phyloP scores from a whole-genome alignment of 768 basidiomycete species.

The Cystofilobasidium capitatum region DNA sequence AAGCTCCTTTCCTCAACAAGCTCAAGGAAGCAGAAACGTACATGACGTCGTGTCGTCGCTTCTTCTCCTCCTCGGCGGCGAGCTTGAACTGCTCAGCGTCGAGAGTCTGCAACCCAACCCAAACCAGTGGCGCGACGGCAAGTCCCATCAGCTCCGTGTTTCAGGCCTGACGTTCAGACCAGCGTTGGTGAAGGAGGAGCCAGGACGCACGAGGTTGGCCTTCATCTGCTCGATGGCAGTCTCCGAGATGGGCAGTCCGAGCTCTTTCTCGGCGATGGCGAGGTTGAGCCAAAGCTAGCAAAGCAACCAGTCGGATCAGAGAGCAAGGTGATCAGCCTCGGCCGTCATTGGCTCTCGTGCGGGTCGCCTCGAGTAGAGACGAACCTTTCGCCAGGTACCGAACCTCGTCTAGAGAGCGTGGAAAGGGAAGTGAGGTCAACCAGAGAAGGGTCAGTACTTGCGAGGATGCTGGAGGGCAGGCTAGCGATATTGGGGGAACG shows the following conservation, averaged over 20 bases:
- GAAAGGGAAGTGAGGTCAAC: not conserved
- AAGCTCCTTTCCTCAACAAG: too few species aligned
- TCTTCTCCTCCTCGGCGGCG: conserved; percentile 92
- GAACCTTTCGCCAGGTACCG: conserved; percentile 70
- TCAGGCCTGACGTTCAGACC: not conserved
- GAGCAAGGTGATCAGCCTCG: not conserved
- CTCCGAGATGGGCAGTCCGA: conserved; percentile 80
- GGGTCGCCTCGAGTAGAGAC: not conserved
- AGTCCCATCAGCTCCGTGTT: not conserved
- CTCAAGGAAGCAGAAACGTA: conserved; percentile 1
- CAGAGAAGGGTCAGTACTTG: not conserved
- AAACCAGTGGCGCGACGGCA: not conserved
- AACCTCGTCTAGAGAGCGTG: conserved; percentile 64
- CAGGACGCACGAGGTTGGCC: conserved; percentile 62
- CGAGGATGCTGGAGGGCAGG: not conserved
- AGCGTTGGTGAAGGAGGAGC: not conserved
- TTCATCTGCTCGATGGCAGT: conserved; percentile 91
- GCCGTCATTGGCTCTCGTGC: not conserved
- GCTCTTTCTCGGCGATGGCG: conserved; percentile 89
- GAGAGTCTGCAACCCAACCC: conserved; percentile 49
- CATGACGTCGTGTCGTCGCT: conserved; percentile 97
- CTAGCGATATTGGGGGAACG: too few species aligned
- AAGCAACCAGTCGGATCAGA: not conserved
- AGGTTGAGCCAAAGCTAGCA: conserved; percentile 76
- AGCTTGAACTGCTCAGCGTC: conserved; percentile 82